Base-by-base conservation (phyloP, 768 basidiomycete genomes). In the Mrakia frigida region DNA sequence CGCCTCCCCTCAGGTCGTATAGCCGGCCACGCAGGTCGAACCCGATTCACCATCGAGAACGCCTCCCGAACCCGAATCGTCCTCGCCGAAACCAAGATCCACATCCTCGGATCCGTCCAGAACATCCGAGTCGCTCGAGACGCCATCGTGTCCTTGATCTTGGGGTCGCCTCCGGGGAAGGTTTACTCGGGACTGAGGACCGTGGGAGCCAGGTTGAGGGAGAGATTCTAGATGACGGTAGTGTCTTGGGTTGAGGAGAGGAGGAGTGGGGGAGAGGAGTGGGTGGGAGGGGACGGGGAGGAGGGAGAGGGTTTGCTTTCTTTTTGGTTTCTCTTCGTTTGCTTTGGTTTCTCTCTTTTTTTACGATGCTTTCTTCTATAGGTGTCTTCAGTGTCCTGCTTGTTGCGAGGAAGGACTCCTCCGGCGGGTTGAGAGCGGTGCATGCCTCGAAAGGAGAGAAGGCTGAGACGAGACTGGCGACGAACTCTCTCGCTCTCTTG, bases 41-140 rank as follows among this genome's bases (percentile, higher is more conserved):
- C 95, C 16, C 95, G 97, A 83, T 98, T 98, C 83, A 94, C 95
- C 2, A 98, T 99, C 74, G 97, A 99, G 86, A 99, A 98, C 81
- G 88, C 94, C 3, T 95, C 91, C 80, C 88, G 96, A 75, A 99
- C 97, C 37, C 91, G 97, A n/a, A 98, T 99, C 75, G 93, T 99
- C 65, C 89, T 99, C 59, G 97, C 97, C 16, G 97, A 99, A 82
- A 94, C 94, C 39, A 95, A 97, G 88, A 97, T 99, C 53, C 95
- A 98, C 80, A 98, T 99, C 80, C 90, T 99, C 84, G 97, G 97
- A 33, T 96, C 95, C 23, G 98, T 97, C 86, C 93, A 95, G 86
- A 97, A 97, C 82, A 98, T 99, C 86, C 97, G 96, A 84, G 88
- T 98, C 76, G 97, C 97, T 0, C 88, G 95, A 75, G 96, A 98